Base-by-base conservation (phyloP, 306 rosid genomes). In the Sesbania bispinosa region DNA sequence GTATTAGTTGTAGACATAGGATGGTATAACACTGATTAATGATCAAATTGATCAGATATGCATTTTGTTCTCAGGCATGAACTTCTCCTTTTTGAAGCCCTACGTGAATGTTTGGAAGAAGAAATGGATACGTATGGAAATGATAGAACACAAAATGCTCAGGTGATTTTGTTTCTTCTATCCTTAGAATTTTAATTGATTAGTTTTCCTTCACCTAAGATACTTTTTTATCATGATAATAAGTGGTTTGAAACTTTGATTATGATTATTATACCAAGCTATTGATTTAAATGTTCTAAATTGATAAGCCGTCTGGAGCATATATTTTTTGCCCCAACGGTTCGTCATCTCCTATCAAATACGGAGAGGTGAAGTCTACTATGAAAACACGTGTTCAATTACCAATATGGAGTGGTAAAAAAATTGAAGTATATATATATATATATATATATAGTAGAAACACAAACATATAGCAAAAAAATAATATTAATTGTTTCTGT, bases 51-150 rank as follows among this genome's bases (percentile, higher is more conserved):
- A 75, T 10, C n/a, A n/a, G n/a, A 47, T 72, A 39, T 53, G 3
- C 36, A 23, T 61, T 78, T 71, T 69, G 58, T 62, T 74, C 60
- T 46, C 81, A 92, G 98, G 80, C 96, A 92, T 69, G 96, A 85
- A 79, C 95, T 88, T 65, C 83, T 92, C 46, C 95, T 89, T 55
- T 92, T 92, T 73, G 98, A 92, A 77, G 98, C 98, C 81, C 77
- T 92, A 11, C 76, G 87, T 3, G 98, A 92, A 85, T 96, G 98
- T 59, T 82, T 92, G 85, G 96, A 92, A 77, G 98, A 92, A 86
- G 98, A 92, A 83, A 92, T 92, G 96, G 96, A 86, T n/a, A n/a
- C n/a, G 11, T 7, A 77, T 70, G 75, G 83, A 80, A 2, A 74
- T 64, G 87, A 85, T 54, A 42, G 60, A 35, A 69, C 74, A 38